Evolutionary conservation across 306 rosid genomes (phyloP), one percentile per base, ranked within the genome.

Genomic region (Cucurbita ficifolia): DNA sequence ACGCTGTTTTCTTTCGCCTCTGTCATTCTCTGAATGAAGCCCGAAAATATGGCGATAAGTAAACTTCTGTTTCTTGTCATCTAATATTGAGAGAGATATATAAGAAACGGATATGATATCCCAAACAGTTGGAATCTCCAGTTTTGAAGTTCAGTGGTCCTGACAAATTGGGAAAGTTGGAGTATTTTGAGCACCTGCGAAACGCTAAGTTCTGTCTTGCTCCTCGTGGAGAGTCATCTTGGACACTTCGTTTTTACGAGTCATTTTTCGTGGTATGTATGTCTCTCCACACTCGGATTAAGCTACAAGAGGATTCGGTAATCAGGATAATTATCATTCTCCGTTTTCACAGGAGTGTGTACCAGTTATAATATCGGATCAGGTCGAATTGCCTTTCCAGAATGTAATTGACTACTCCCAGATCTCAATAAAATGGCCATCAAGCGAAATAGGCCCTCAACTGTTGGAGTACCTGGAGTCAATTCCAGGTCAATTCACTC

Each of bases 361-460:
- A 60, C 99, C 97, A 61, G 96, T 95, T 65, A 61, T 95, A 83
- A 16, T 95, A 77, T 95, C 97, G 6, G 99, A 91, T 88, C 90
- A 86, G 78, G 79, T 72, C 60, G 97, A 95, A 79, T 79, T 95
- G 67, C 99, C 99, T 36, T 91, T 95, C 83, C 99, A 95, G 84
- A 95, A 91, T 81, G 90, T 89, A 70, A 76, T 95, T 8, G 99
- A 91, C 78, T 95, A 89, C 78, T 80, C 84, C 63, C 91, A 82
- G 84, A 89, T 95, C 79, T 95, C 96, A 50, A 91, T 95, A 78
- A 95, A 95, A 81, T 95, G 99, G 99, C 99, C 99, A 60, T 89
- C 96, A 42, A 87, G 77, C 78, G 84, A 81, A 78, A 88, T 84
- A 70, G 96, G 97, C 63, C 89, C 90, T 0, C 87, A 91, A 81